Evolutionary conservation across 2,329 filamentous ascomycete species (phyloP), one percentile per base, ranked within the genome.

Genomic region (Clonostachys chloroleuca): DNA sequence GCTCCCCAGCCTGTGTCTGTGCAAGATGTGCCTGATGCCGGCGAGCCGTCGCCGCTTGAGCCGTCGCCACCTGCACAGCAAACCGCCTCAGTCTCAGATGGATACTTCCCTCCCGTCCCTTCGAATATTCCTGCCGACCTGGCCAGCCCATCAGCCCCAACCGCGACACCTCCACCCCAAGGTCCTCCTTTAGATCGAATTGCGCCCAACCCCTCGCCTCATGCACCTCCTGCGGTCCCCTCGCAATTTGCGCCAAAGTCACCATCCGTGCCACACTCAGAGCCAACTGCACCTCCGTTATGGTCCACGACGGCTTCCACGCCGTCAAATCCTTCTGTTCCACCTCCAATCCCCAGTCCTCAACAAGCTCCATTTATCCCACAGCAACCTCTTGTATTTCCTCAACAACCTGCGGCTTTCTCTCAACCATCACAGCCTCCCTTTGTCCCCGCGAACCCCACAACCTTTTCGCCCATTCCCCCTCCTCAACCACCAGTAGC

Each of bases 1-100:
- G 63, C 60, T 1, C 58, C 51, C 41, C 67, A 64, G 12, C 65
- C 69, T 1, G 74, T 67, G 13, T 74, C 72, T 6, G 69, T 77
- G 34, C 81, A 86, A 49, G 79, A 83, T 43, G 72, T 63, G 1
- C 68, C 74, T 1, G 78, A 81, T 43, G 64, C 65, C 3, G 70
- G 68, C 4, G 60, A 64, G 46, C 54, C 57, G 48, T n/a, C 48
- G 14, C 13, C 51, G 9, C 20, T 51, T 48, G 43, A 53, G 36
- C 35, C 51, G 45, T 58, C 58, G 30, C 53, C 52, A 5, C 60
- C 64, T 1, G 49, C 48, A 3, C 52, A 53, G 24, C 24, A 30
- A 10, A 9, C 24, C 24, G 24, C 24, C 17, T 50, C 57, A 6
- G 44, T 51, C 17, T 51, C 56, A 12, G 56, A 65, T 12, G 61